phyloP scores from a whole-genome alignment of 371 early-diverging fungal species.

The Catenaria anguillulae region DNA sequence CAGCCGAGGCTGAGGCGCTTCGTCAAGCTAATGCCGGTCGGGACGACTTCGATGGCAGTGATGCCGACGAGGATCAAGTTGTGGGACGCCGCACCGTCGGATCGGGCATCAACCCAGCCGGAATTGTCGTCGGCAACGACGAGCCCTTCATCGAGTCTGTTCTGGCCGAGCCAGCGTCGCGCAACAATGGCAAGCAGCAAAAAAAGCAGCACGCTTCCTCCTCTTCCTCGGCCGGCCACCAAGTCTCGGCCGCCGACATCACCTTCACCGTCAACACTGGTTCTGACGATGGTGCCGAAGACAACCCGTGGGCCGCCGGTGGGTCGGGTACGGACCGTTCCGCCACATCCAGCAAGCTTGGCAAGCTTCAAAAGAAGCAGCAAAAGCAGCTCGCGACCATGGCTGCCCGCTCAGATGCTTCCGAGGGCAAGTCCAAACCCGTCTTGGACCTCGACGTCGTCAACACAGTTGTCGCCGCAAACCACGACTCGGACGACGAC shows the following conservation, averaged over 20 bases:
- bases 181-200: too few species aligned
- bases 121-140: too few species aligned
- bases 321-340: too few species aligned
- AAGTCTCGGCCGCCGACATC: neutral
- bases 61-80: neutral
- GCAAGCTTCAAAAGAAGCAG: conserved; percentile 30
- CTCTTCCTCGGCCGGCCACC: neutral
- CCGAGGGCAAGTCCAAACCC: neutral
- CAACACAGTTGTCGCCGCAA: neutral
- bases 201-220: too few species aligned
- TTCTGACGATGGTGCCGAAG: neutral
- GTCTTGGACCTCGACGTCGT: neutral
- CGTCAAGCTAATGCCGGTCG: neutral
- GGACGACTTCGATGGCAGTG: neutral
- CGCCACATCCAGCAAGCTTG: conserved; percentile 13
- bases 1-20: too few species aligned
- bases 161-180: too few species aligned
- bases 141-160: too few species aligned
- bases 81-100: neutral
- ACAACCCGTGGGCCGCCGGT: neutral
- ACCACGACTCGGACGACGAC: neutral
- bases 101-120: neutral
- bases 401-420: too few species aligned
- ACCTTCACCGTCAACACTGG: neutral
- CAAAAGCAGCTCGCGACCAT: conserved; percentile 16